Evolutionary conservation across 306 rosid species (phyloP).

Genomic region (Medicago lupulina): DNA sequence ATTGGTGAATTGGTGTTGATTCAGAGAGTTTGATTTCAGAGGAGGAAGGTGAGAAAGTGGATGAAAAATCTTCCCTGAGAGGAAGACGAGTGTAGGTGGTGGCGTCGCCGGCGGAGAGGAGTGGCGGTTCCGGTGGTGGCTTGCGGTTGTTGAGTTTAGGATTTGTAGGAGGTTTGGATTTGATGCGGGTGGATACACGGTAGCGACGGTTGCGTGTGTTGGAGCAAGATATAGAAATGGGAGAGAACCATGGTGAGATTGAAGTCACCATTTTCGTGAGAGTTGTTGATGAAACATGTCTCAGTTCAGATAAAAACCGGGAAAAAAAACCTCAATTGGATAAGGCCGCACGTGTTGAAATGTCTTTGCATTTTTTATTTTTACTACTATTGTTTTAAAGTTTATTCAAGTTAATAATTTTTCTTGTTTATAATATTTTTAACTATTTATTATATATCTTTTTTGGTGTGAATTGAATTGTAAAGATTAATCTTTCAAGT

Average conservation of each 20-base stretch:
- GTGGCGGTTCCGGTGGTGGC: constrained; percentile 45
- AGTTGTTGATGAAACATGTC: background rate
- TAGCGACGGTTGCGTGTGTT: constrained; percentile 51
- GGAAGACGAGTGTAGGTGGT: constrained; percentile 89
- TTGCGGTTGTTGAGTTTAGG: constrained; percentile 44
- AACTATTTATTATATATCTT: no score
- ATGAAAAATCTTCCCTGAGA: constrained; percentile 70
- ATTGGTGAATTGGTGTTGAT: constrained; percentile 42
- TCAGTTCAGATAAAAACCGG: background rate
- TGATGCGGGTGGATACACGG: constrained; percentile 15
- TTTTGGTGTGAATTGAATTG: no score
- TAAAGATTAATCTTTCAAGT: no score
- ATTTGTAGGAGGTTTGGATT: constrained; percentile 40
- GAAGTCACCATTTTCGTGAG: constrained; percentile 57
- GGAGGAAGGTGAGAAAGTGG: constrained; percentile 44
- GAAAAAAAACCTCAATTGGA: background rate
- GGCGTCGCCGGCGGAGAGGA: constrained; percentile 69
- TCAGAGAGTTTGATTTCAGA: constrained; percentile 81
- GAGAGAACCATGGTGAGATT: constrained; percentile 55
- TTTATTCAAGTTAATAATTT: no score
- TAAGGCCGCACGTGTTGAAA: constrained; percentile 9
- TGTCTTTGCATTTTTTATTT: no score
- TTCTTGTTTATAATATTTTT: no score
- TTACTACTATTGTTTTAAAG: no score
- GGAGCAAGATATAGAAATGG: constrained; percentile 61